Evolutionary conservation across 2,329 filamentous ascomycete genomes (phyloP).

Genomic region (Verticillium isaacii): DNA sequence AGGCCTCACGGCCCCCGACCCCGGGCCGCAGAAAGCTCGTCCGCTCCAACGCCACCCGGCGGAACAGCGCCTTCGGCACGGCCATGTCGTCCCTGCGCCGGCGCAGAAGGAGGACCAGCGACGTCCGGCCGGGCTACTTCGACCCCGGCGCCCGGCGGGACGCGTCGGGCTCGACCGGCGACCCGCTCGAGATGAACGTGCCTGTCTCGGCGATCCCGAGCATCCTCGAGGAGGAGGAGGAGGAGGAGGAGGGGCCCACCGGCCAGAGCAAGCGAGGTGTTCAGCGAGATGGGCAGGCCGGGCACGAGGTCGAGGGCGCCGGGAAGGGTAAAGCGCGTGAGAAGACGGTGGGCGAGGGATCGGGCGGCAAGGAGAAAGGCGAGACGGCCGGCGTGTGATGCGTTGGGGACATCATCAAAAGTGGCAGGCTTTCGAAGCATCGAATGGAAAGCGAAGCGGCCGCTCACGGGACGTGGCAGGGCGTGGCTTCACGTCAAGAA

Average conservation of each 20-base stretch:
- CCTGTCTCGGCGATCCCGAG: conserved; percentile 1
- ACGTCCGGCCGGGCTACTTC: conserved; percentile 10
- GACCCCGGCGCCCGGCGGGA: neutral
- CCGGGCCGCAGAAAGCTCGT: neutral
- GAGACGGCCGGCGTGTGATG: too few relatives aligned
- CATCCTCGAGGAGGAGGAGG: neutral
- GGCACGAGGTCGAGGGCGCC: neutral
- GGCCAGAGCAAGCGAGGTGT: neutral
- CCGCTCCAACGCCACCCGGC: neutral
- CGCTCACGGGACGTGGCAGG: too few relatives aligned
- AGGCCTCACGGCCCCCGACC: neutral
- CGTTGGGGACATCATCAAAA: too few relatives aligned
- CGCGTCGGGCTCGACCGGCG: neutral
- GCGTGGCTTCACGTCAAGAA: too few relatives aligned
- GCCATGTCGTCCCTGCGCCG: conserved; percentile 1
- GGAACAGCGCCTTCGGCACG: neutral
- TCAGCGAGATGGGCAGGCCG: neutral
- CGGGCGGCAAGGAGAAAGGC: too few relatives aligned
- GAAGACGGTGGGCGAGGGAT: too few relatives aligned
- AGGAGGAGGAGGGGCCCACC: too few relatives aligned
- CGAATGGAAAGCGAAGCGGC: too few relatives aligned
- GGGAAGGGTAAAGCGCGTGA: too few relatives aligned
- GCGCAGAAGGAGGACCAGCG: neutral
- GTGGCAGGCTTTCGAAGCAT: too few relatives aligned
- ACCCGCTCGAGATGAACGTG: conserved; percentile 10